Base-by-base conservation (phyloP, 1,284 basidiomycete genomes). In the Cryptococcus amylolentus region DNA sequence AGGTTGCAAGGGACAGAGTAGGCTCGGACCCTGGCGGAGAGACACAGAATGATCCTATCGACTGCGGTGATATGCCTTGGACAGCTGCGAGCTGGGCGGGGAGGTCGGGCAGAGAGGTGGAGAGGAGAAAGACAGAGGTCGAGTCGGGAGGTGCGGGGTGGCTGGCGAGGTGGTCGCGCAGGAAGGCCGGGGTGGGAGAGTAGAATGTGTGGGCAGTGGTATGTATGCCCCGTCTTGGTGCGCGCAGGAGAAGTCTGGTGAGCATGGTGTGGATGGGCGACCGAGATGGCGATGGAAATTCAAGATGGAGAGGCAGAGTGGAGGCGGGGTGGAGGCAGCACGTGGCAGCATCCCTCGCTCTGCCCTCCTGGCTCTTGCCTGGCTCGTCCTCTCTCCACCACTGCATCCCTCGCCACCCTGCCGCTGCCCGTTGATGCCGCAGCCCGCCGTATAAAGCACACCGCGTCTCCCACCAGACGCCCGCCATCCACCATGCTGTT, bases 31-130 rank as follows among this genome's bases (percentile, higher is more conserved):
- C 57, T 3, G 65, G 55, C 12, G 63, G 51, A 20, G 64, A 50
- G 20, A 60, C 39, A 38, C 55, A 61, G 63, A 73, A 75, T 10
- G 65, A 64, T 12, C 70, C 72, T 10, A 72, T 67, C 7, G 62
- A 65, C 3, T 49, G 51, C 16, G 57, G 59, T 13, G 57, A 49
- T 49, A 26, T 39, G 6, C 52, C 43, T 45, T 61, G 64, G 26
- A 73, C 56, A 2, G 51, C 42, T 10, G 59, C 26, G 5, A 71
- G 55, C 12, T 70, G 58, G 4, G 53, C 49, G 0, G 58, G 55
- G 16, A 74, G 60, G 10, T 58, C 12, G 3, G 63, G 53, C 1
- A 73, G 43, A 0, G 67, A 63, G 3, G 72, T 74, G 3, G 67
- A 70, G n/a, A 73, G 59, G n/a, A 68, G 54, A 62, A 67, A 72